These are phyloP conservation scores for Rhizophagus clarus DNA, from an alignment of 192 early-diverging fungal genomes.

Conservation along the genomic window DNA sequence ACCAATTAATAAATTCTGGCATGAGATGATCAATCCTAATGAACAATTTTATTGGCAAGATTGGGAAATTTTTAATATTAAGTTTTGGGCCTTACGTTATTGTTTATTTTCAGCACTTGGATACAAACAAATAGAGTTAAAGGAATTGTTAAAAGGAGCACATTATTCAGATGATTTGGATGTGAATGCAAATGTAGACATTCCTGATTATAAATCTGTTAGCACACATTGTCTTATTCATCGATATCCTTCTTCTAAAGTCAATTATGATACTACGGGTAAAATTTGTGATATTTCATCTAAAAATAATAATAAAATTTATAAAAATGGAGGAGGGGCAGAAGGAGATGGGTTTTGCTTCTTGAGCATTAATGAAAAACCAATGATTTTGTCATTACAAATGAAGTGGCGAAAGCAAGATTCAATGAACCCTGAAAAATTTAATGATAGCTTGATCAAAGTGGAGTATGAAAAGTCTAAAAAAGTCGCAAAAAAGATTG, in stretches of 20 bases:
- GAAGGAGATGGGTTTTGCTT: not conserved
- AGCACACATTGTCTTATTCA: not conserved
- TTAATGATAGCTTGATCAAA: not conserved
- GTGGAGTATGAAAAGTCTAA: not conserved
- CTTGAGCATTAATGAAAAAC: not conserved
- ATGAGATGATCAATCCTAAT: not conserved
- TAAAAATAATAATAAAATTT: not conserved
- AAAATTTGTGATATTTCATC: not conserved
- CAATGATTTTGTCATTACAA: not conserved
- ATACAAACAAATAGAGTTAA: not conserved
- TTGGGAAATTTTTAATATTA: constrained; percentile 4
- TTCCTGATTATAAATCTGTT: not conserved
- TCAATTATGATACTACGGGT: not conserved
- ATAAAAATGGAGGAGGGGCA: not conserved
- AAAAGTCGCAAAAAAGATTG: not conserved
- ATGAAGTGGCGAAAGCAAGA: not conserved
- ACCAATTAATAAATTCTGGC: not conserved
- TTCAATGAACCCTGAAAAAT: not conserved
- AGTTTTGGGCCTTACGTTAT: not conserved
- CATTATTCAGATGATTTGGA: not conserved
- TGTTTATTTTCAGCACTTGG: not conserved
- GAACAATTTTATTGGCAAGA: constrained; percentile 9
- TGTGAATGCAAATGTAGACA: not conserved
- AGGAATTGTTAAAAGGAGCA: constrained; percentile 1
- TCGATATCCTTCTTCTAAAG: not conserved